A percentile compares a stretch with the other conserved stretches of the same genome.
These are phyloP conservation scores for Suillus subaureus DNA, from an alignment of 768 basidiomycete species.

Conservation along the genomic window DNA sequence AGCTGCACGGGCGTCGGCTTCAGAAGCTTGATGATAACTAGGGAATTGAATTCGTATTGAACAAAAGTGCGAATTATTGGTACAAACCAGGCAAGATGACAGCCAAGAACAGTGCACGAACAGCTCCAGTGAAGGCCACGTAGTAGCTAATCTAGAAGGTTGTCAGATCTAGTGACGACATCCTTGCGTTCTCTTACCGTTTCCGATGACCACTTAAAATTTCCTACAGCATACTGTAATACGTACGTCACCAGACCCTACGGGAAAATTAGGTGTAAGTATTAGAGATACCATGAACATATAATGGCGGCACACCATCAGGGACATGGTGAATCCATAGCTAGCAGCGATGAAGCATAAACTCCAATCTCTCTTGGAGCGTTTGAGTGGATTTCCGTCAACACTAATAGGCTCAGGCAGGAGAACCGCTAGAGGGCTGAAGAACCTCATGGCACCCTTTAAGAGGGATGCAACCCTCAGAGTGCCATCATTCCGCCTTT, in stretches of 20 bases:
- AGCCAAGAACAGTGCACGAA: conserved; percentile 57
- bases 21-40: conserved; percentile 58
- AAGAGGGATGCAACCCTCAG: conserved; percentile 21
- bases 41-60: not conserved
- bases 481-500: conserved; percentile 12
- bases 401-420: conserved; percentile 41
- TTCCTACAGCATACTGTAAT: conserved; percentile 64
- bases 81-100: conserved; percentile 61
- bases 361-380: conserved; percentile 60
- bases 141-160: conserved; percentile 68
- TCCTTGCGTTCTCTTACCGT: conserved; percentile 40
- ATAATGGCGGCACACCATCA: conserved; percentile 37
- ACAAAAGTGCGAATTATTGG: not conserved
- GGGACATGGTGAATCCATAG: conserved; percentile 47
- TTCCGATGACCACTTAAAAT: conserved; percentile 71
- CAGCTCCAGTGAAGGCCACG: conserved; percentile 54
- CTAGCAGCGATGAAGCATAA: conserved; percentile 56
- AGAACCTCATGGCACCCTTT: conserved; percentile 56
- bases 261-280: not conserved
- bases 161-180: conserved; percentile 5
- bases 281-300: conserved; percentile 4
- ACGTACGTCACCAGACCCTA: conserved; percentile 61
- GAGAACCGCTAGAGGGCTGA: conserved; percentile 73
- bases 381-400: conserved; percentile 42
- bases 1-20: conserved; percentile 41